Evolutionary conservation across 306 rosid species (phyloP), one percentile per base, ranked within the genome.

Genomic region (Ormosia semicastrata): DNA sequence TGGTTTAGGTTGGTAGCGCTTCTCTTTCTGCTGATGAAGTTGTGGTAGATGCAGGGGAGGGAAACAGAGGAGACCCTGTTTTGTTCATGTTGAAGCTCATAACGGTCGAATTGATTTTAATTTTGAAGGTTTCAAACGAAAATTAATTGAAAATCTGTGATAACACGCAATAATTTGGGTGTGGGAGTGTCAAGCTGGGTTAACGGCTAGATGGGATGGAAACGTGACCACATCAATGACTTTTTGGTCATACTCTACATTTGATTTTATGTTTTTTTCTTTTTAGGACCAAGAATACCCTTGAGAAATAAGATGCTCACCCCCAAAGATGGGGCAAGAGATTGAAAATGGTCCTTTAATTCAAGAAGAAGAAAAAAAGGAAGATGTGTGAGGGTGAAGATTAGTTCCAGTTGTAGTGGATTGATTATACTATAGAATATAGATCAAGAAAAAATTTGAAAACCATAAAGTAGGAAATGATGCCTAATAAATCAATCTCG

Each of bases 181-280:
- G 30, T 13, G 69, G 57, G 47, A 37, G 32, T 14, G 59, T 36
- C 47, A 78, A 12, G 30, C 65, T 65, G 10, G 13, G 7, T 43
- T 62, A 92, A 92, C 95, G 97, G 95, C 88, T 92, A 88, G 62
- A 79, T 79, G 49, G 75, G 62, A 36, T 49, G 56, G 57, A 50
- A 39, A 65, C 33, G 50, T 39, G 71, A 15, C 71, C 49, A 39
- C 71, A 2, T 37, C 7, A 34, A 37, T 15, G 6, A 50, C 18
- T 14, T 14, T 50, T 50, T 5, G 24, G 24, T 50, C 57, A 14
- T 50, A 5, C 0, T 49, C 14, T 4, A 13, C 56, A 49, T 64
- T 24, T 36, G 8, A 15, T 65, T 37, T 29, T 30, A 9, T n/a
- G 7, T 17, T 6, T 24, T 24, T 24, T 24, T 24, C 24, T 54